Base-by-base conservation (phyloP, 1,139 yeast genomes). In the Arxiozyma slooffiae region DNA sequence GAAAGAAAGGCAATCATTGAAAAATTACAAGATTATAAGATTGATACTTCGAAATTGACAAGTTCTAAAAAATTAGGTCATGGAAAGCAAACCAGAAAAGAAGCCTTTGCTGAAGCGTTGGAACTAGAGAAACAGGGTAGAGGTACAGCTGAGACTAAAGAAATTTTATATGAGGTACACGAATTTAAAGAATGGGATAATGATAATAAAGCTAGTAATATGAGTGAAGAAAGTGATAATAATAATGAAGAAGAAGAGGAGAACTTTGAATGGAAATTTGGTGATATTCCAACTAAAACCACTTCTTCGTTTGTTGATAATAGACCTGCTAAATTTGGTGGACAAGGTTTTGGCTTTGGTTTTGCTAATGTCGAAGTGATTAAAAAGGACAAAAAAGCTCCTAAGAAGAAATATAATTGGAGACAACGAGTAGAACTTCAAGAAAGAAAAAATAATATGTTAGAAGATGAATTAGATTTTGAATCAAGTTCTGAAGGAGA, bases 1-100 rank as follows among this genome's bases (percentile, higher is more conserved):
- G 97, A 92, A 69, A 87, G 86, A 69, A 86, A 85, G 59, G 77
- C 77, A 4, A 72, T 92, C 52, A 72, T 92, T 44, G 82, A 82
- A 53, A 90, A 89, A 64, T 74, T 92, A 45, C 75, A 83, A 41
- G 75, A 75, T 22, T 81, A 95, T 1, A 80, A 82, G 55, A 76
- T 90, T 44, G 96, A 90, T 61, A 81, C 95, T 0, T 70, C 80
- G 0, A 60, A 78, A 18, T 71, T 87, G 57, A 81, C 81, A 21
- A 83, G 92, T 41, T 78, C 94, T 39, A 87, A 86, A 64, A 75
- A 78, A 2, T 73, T 90, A 48, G 97, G 97, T 51, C 77, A 79
- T 36, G 95, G 95, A 2, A 78, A 76, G 55, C 82, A 79, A 55
- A 85, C 96, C 0, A 80, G 77, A 57, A 76, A 74, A 49, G 94